Percentiles rank a stretch among this genome's conserved stretches.
Conservation (phyloP, 306 rosid genomes). For the Nissolia schottii region DNA sequence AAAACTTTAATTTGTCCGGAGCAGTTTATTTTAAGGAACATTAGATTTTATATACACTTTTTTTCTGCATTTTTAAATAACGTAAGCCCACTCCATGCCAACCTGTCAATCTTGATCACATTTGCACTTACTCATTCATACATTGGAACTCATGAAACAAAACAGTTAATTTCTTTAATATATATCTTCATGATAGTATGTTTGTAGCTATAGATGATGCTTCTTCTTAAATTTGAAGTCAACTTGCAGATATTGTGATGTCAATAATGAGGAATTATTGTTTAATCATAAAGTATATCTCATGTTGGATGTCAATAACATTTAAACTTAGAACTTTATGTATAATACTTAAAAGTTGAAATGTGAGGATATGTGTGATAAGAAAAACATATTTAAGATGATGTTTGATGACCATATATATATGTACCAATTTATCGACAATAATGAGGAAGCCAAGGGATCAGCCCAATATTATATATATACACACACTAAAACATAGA, state of each 20-base stretch:
- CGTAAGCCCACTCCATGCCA: not conserved
- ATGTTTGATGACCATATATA: no score
- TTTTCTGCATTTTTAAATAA: not conserved
- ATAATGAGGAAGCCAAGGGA: no score
- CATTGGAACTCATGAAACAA: constrained; percentile 9
- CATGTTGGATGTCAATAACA: no score
- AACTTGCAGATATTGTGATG: not conserved
- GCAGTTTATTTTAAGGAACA: not conserved
- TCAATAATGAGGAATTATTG: not conserved
- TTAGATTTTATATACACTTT: not conserved
- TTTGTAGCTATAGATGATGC: not conserved
- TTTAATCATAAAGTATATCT: no score
- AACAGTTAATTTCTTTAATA: not conserved
- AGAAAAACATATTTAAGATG: no score
- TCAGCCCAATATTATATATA: no score
- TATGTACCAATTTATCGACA: no score
- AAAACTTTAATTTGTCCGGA: no score
- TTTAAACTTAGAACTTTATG: no score
- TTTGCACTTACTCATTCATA: not conserved
- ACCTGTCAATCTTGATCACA: not conserved
- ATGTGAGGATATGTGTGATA: no score
- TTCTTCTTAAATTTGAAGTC: not conserved
- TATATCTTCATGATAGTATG: not conserved
- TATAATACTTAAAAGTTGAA: no score
- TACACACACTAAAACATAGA: no score